Conservation (phyloP, 2,329 filamentous ascomycete genomes). For the Trichoderma gracile region DNA sequence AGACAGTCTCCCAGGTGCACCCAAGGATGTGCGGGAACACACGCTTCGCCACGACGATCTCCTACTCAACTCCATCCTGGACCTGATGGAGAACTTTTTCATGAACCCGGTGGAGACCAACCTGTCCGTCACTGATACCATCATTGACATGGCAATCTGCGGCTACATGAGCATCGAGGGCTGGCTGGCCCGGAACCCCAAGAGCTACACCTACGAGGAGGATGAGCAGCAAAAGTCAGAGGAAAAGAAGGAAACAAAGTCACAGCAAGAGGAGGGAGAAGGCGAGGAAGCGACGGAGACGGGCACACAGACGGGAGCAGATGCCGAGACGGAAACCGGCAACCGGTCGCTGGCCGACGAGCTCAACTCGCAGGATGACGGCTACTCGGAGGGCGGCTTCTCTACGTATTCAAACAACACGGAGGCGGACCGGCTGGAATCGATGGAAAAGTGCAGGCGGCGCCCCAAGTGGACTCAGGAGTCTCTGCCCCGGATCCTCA, state of each 20-base stretch:
- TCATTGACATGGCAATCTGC: slow-evolving; percentile 81
- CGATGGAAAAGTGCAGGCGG: slow-evolving; percentile 54
- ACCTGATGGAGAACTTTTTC: slow-evolving; percentile 78
- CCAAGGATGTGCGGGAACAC: slow-evolving; percentile 61
- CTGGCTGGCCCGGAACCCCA: slow-evolving; percentile 80
- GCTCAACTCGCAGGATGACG: slow-evolving; percentile 7
- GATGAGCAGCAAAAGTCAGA: slow-evolving; percentile 30
- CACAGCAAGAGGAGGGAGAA: slow-evolving; percentile 7
- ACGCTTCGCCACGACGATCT: slow-evolving; percentile 64
- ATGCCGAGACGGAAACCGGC: slow-evolving; percentile 11
- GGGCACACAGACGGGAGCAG: slow-evolving; percentile 9
- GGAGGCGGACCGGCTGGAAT: slow-evolving; percentile 44
- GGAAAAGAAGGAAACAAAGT: not conserved
- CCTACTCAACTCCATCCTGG: slow-evolving; percentile 64
- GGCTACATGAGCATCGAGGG: slow-evolving; percentile 82
- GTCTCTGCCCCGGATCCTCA: slow-evolving; percentile 56
- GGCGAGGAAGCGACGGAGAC: slow-evolving; percentile 19
- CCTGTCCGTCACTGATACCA: slow-evolving; percentile 77
- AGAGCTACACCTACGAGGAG: slow-evolving; percentile 55
- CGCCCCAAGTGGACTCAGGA: slow-evolving; percentile 55
- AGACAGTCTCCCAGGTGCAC: slow-evolving; percentile 59
- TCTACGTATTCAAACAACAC: slow-evolving; percentile 19
- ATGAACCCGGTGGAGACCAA: slow-evolving; percentile 91
- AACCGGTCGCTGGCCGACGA: slow-evolving; percentile 20
- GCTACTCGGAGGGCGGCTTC: slow-evolving; percentile 11